Percentiles rank a stretch among this genome's conserved stretches.
Evolutionary conservation across 176 grass and related monocot species (phyloP).

Genomic region (Oryza brachyantha): DNA sequence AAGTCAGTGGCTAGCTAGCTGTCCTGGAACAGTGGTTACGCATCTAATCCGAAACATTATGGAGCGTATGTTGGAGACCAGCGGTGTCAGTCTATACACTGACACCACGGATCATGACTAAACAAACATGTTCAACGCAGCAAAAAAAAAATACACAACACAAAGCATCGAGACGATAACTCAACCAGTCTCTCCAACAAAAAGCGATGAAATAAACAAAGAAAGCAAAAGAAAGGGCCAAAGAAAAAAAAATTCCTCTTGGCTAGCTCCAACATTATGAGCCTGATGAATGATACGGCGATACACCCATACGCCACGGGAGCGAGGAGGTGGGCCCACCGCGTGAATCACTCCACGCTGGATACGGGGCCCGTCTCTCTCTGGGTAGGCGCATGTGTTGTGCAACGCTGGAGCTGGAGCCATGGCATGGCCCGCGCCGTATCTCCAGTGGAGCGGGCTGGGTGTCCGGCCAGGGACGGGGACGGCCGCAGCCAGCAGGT

Average conservation of each 20-base stretch:
- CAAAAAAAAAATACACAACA: background rate
- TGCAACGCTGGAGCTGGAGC: slow-evolving; percentile 36
- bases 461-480: background rate
- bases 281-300: background rate
- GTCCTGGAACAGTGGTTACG: slow-evolving; percentile 23
- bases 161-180: background rate
- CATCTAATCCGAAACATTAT: background rate
- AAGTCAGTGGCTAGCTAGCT: background rate
- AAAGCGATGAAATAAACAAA: background rate
- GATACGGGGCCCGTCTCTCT: background rate
- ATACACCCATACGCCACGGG: background rate
- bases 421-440: slow-evolving; percentile 29
- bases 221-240: background rate
- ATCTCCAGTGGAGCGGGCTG: slow-evolving; percentile 28
- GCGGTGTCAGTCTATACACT: background rate
- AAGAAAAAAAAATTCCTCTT: background rate
- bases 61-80: background rate
- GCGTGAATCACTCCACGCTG: slow-evolving; percentile 51
- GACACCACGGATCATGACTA: slow-evolving; percentile 8
- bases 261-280: background rate
- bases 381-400: slow-evolving; percentile 16
- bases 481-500: no score
- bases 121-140: slow-evolving; percentile 7
- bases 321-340: background rate
- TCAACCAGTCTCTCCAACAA: background rate